A percentile compares a stretch with the other conserved stretches of the same genome.
Evolutionary conservation across 1,284 basidiomycete genomes (phyloP).

Genomic region (Pascua sp.): DNA sequence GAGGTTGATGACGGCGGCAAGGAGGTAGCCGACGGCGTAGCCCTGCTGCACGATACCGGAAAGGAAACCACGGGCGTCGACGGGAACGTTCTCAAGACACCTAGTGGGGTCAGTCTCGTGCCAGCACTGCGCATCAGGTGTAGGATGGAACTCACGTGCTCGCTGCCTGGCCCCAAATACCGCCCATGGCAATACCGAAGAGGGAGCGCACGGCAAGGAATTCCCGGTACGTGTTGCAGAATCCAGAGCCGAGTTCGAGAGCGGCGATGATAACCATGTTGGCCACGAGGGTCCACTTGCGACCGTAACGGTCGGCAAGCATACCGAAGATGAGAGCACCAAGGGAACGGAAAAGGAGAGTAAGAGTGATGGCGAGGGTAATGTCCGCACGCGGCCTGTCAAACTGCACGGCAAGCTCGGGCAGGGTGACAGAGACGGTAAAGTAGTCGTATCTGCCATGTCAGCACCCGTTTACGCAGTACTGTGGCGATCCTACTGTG

Average conservation of each 20-base stretch:
- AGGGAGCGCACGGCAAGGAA: slow-evolving; percentile 58
- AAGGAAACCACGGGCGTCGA: slow-evolving; percentile 77
- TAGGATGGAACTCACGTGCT: neutral
- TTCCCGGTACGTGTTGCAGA: slow-evolving; percentile 49
- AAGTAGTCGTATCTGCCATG: slow-evolving; percentile 25
- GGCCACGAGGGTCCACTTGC: slow-evolving; percentile 80
- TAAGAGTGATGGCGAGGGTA: slow-evolving; percentile 83
- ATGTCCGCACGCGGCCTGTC: slow-evolving; percentile 27
- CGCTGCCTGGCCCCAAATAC: slow-evolving; percentile 29
- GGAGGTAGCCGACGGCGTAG: slow-evolving; percentile 58
- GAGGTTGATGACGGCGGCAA: slow-evolving; percentile 70
- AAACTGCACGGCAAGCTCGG: slow-evolving; percentile 8
- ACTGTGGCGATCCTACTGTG: too few relatives aligned
- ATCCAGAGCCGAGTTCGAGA: slow-evolving; percentile 68
- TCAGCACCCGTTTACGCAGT: neutral
- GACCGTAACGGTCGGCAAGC: slow-evolving; percentile 67
- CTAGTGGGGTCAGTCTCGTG: slow-evolving; percentile 54
- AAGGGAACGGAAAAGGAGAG: slow-evolving; percentile 80
- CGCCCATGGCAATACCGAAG: slow-evolving; percentile 82
- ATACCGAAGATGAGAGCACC: slow-evolving; percentile 80
- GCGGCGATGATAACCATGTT: slow-evolving; percentile 68
- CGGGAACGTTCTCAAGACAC: slow-evolving; percentile 78
- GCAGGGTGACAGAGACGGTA: slow-evolving; percentile 12
- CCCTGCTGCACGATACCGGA: slow-evolving; percentile 82
- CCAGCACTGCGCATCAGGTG: too few relatives aligned